Evolutionary conservation across 805 yeast species (phyloP).

Genomic region (Cyberlindnera sargentensis): DNA sequence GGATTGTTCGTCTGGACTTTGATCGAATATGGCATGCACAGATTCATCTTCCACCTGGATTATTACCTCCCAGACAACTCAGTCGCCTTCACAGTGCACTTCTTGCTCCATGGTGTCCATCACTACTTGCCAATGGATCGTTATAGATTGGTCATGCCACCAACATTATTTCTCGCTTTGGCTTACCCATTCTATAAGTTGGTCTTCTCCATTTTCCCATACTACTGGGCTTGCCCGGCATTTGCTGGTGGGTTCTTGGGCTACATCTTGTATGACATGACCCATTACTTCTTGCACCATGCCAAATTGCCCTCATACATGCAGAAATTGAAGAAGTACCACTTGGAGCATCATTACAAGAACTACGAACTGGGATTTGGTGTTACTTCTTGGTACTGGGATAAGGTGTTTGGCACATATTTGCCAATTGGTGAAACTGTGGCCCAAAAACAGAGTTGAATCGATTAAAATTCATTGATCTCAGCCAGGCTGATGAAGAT

Average conservation of each 20-base stretch:
- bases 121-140: constrained; percentile 98
- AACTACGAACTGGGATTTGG: constrained; percentile 97
- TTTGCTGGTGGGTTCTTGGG: constrained; percentile 97
- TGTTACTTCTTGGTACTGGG: constrained; percentile 94
- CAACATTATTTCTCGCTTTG: constrained; percentile 67
- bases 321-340: constrained; percentile 80
- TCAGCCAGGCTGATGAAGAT: too few relatives aligned
- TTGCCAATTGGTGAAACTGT: constrained; percentile 32
- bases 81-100: constrained; percentile 72
- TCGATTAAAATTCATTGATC: too few relatives aligned
- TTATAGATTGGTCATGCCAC: constrained; percentile 92
- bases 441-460: constrained; percentile 10
- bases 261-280: constrained; percentile 82
- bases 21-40: constrained; percentile 80
- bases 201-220: constrained; percentile 74
- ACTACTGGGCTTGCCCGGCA: constrained; percentile 79
- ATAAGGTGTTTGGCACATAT: constrained; percentile 79
- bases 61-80: constrained; percentile 76
- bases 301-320: constrained; percentile 68
- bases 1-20: constrained; percentile 95
- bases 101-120: constrained; percentile 91
- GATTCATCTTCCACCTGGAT: constrained; percentile 92
- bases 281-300: constrained; percentile 95
- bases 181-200: constrained; percentile 75
- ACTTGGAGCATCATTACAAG: constrained; percentile 95